Conservation (phyloP, 768 basidiomycete genomes). For the Amanita pseudoporphyria region DNA sequence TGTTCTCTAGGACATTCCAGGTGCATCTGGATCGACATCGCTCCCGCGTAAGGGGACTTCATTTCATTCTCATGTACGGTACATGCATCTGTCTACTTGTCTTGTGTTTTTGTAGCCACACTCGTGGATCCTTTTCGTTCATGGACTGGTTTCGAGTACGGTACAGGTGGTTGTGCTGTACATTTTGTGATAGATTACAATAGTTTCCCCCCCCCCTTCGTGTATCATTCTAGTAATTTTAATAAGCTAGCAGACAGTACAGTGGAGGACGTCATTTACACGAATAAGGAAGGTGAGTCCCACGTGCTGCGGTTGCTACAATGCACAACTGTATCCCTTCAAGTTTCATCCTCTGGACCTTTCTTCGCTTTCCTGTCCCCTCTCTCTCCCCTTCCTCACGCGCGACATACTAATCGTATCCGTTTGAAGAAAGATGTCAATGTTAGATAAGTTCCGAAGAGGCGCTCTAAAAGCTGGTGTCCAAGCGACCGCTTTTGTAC, state of each 20-base stretch:
- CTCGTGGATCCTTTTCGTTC: background rate
- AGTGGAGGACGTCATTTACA: too few relatives aligned
- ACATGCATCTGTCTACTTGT: background rate
- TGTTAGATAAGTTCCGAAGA: conserved; percentile 72
- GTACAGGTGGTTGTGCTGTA: background rate
- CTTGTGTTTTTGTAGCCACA: background rate
- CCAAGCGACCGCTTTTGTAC: conserved; percentile 71
- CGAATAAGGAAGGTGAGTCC: background rate
- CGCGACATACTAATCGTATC: too few relatives aligned
- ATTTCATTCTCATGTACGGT: background rate
- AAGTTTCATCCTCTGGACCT: background rate
- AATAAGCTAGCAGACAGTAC: too few relatives aligned
- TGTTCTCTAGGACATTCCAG: background rate
- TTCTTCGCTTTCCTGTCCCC: background rate
- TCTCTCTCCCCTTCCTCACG: background rate
- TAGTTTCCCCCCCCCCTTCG: too few relatives aligned
- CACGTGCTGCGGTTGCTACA: too few relatives aligned
- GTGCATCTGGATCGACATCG: too few relatives aligned
- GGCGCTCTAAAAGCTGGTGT: conserved; percentile 77
- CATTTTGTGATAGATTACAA: background rate
- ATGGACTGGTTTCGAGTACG: background rate
- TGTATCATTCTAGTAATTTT: too few relatives aligned
- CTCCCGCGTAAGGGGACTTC: too few relatives aligned
- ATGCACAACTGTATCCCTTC: background rate
- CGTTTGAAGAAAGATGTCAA: conserved; percentile 23